phyloP scores from a whole-genome alignment of 1,284 basidiomycete species.

The Cryptococcus sp. region DNA sequence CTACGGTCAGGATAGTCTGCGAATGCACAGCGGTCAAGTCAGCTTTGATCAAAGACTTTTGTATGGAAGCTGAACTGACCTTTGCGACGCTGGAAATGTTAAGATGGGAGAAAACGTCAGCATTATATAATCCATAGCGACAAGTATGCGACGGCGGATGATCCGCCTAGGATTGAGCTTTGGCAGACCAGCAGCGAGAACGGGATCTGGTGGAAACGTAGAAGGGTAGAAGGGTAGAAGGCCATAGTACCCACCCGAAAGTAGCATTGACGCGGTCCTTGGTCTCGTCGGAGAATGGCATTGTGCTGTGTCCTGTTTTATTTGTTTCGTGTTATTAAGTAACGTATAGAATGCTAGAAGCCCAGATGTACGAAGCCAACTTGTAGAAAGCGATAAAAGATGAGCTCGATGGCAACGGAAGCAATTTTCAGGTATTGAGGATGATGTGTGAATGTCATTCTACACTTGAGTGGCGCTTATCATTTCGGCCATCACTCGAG shows the following conservation, averaged over 20 bases:
- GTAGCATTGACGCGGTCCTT: slow-evolving; percentile 54
- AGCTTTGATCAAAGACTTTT: background rate
- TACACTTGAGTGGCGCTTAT: no score
- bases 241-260: slow-evolving; percentile 51
- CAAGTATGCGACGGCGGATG: background rate
- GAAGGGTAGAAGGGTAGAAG: background rate
- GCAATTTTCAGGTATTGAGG: no score
- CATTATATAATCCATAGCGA: background rate
- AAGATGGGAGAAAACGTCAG: background rate
- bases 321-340: no score
- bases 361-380: no score
- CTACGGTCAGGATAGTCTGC: slow-evolving; percentile 83
- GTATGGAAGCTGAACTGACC: slow-evolving; percentile 21
- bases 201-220: background rate
- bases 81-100: slow-evolving; percentile 35
- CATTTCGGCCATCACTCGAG: no score
- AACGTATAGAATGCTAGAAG: no score
- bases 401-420: no score
- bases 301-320: no score
- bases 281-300: slow-evolving; percentile 55
- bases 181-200: background rate
- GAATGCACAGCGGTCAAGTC: background rate
- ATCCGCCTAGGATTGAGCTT: background rate
- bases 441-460: no score
- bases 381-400: no score